Evolutionary conservation across 164 flowering plant species (phyloP).

Genomic region (Liquidambar formosana): DNA sequence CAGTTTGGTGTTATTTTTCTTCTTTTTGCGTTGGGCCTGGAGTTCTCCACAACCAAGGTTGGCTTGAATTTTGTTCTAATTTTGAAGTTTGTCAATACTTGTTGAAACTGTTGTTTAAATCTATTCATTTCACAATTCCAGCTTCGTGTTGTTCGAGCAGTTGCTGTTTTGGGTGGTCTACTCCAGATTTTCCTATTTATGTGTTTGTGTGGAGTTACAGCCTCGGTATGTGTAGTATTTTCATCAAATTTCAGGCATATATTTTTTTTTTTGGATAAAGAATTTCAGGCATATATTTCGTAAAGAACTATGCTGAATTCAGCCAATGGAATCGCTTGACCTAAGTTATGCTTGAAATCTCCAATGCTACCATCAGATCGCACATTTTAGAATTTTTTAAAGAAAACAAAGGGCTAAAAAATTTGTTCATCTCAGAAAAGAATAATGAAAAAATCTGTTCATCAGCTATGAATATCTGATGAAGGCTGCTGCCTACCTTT

Average conservation of each 20-base stretch:
- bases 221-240: conserved; percentile 56
- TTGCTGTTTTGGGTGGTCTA: conserved; percentile 91
- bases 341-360: neutral
- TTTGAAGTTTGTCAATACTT: neutral
- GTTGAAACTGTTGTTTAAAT: neutral
- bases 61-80: neutral
- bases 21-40: conserved; percentile 95
- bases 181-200: conserved; percentile 91
- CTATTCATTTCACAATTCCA: conserved; percentile 32
- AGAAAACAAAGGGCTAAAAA: neutral
- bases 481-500: conserved; percentile 20
- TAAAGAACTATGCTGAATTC: neutral
- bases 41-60: conserved; percentile 91
- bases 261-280: too few species aligned
- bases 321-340: neutral
- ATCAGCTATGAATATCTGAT: conserved; percentile 14
- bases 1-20: conserved; percentile 99
- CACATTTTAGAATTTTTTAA: too few species aligned
- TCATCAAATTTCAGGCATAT: neutral
- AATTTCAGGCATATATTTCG: neutral
- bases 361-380: neutral
- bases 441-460: neutral
- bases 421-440: neutral
- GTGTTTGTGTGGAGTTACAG: conserved; percentile 88
- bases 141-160: conserved; percentile 97